A percentile compares a stretch with the other conserved stretches of the same genome.
Evolutionary conservation across 2,329 filamentous ascomycete species (phyloP).

Genomic region (Fusarium stilboides): DNA sequence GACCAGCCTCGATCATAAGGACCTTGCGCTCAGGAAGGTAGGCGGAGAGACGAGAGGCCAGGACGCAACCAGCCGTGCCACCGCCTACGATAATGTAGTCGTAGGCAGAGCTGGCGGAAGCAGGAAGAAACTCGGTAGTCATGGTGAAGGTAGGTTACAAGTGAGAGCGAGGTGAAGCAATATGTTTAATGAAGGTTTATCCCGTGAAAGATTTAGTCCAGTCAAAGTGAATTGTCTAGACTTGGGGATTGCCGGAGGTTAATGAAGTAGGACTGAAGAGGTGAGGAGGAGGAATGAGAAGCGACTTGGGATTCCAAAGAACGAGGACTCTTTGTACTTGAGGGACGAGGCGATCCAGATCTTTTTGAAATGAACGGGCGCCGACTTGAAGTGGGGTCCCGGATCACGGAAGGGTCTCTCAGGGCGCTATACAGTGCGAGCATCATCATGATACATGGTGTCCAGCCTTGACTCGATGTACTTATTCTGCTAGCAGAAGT

Average conservation of each 20-base stretch:
- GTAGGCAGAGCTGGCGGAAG: conserved; percentile 76
- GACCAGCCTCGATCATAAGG: conserved; percentile 89
- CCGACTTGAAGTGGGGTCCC: conserved; percentile 33
- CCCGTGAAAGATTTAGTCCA: neutral
- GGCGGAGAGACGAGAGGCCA: conserved; percentile 83
- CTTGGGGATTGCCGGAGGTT: conserved; percentile 3
- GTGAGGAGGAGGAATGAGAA: conserved; percentile 13
- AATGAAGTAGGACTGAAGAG: neutral
- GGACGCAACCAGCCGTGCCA: conserved; percentile 88
- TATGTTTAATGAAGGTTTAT: conserved; percentile 1
- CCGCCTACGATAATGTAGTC: conserved; percentile 91
- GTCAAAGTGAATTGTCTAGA: neutral
- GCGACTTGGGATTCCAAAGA: conserved; percentile 11
- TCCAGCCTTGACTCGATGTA: conserved; percentile 26
- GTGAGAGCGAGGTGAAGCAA: conserved; percentile 3
- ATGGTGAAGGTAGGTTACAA: conserved; percentile 58
- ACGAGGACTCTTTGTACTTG: conserved; percentile 30
- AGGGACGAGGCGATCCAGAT: conserved; percentile 34
- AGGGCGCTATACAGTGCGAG: conserved; percentile 31
- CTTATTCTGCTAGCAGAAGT: conserved; percentile 23
- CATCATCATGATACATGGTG: conserved; percentile 2
- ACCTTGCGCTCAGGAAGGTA: conserved; percentile 87
- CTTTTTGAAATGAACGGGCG: conserved; percentile 32
- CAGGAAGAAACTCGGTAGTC: conserved; percentile 78
- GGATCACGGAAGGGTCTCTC: conserved; percentile 12